A percentile compares a stretch with the other conserved stretches of the same genome.
phyloP scores from a whole-genome alignment of 371 early-diverging fungal species.

The Rhizopus sp. region DNA sequence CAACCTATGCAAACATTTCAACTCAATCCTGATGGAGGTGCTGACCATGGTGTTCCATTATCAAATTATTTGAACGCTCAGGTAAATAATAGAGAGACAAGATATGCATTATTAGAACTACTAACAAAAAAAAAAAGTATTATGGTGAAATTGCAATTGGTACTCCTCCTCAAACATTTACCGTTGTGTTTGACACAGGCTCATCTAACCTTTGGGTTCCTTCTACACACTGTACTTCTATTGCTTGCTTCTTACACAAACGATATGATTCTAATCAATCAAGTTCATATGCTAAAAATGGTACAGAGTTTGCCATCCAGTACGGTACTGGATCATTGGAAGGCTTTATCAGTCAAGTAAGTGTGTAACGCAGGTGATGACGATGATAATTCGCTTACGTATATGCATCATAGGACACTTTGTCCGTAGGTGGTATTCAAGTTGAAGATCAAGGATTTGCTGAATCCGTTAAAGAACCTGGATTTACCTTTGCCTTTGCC shows the following conservation, averaged over 20 bases:
- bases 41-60: constrained; percentile 77
- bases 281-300: constrained; percentile 73
- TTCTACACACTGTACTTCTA: constrained; percentile 83
- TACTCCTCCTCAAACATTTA: constrained; percentile 87
- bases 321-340: constrained; percentile 92
- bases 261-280: constrained; percentile 78
- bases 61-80: constrained; percentile 95
- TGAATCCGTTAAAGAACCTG: constrained; percentile 91
- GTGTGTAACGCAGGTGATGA: neutral
- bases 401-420: constrained; percentile 46
- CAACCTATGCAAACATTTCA: constrained; percentile 43
- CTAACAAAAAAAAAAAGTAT: constrained; percentile 55
- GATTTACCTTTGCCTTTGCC: constrained; percentile 84
- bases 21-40: constrained; percentile 53
- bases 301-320: constrained; percentile 85
- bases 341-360: constrained; percentile 78
- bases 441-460: constrained; percentile 80
- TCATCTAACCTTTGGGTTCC: constrained; percentile 96
- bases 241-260: constrained; percentile 90
- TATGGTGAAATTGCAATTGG: constrained; percentile 87
- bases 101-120: too few relatives aligned
- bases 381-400: neutral
- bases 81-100: constrained; percentile 33
- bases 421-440: constrained; percentile 69
- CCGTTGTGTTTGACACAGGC: constrained; percentile 94